These are phyloP conservation scores for Teunomyces atbi DNA, from an alignment of 805 yeast genomes.

Conservation along the genomic window DNA sequence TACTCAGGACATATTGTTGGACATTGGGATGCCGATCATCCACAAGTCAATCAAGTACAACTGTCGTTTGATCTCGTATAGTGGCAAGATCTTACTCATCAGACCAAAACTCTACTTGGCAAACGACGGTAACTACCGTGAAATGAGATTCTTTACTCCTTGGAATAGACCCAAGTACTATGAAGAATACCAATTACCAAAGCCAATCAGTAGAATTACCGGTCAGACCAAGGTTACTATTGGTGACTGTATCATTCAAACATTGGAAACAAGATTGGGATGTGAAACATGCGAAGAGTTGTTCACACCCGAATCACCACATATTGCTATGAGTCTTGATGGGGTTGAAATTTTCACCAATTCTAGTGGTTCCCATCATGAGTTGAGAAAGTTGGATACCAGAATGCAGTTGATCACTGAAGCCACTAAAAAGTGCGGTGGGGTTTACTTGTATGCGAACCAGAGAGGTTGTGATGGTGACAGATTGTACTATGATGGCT, in stretches of 20 bases:
- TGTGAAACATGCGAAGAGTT: conserved; percentile 98
- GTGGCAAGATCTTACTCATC: conserved; percentile 77
- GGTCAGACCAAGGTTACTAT: conserved; percentile 69
- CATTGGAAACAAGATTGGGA: conserved; percentile 88
- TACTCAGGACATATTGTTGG: conserved; percentile 76
- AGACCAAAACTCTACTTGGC: conserved; percentile 93
- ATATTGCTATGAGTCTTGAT: conserved; percentile 84
- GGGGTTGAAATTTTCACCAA: conserved; percentile 98
- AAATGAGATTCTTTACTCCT: conserved; percentile 95
- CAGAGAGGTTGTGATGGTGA: conserved; percentile 99
- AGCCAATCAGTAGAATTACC: conserved; percentile 59
- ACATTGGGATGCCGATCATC: conserved; percentile 91
- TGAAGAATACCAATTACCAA: conserved; percentile 74
- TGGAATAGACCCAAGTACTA: conserved; percentile 80
- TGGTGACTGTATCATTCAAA: conserved; percentile 88
- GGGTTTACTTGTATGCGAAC: conserved; percentile 88
- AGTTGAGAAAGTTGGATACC: conserved; percentile 82
- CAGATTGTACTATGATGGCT: conserved; percentile 93
- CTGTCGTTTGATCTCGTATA: conserved; percentile 80
- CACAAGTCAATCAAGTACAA: conserved; percentile 88
- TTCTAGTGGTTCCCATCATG: conserved; percentile 98
- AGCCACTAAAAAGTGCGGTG: conserved; percentile 96
- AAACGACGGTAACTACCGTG: conserved; percentile 97
- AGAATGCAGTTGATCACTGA: conserved; percentile 82
- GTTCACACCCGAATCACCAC: conserved; percentile 95